Evolutionary conservation across 1,139 yeast species (phyloP).

Genomic region (Williopsis jadinii): DNA sequence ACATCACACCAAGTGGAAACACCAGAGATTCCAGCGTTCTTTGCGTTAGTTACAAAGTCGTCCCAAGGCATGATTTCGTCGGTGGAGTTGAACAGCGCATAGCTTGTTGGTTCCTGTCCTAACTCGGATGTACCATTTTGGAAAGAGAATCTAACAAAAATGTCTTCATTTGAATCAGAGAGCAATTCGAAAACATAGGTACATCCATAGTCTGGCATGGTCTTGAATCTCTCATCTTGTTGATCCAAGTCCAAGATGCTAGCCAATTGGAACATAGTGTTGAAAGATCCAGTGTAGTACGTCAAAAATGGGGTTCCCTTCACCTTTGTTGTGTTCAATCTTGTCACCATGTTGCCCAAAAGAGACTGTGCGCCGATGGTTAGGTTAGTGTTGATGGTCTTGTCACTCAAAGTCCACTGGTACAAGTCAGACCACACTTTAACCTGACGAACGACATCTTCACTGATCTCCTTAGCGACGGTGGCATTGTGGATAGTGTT

Average conservation of each 20-base stretch:
- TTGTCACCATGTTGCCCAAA: constrained; percentile 26
- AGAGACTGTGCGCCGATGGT: constrained; percentile 34
- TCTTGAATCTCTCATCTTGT: constrained; percentile 30
- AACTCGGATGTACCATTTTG: constrained; percentile 34
- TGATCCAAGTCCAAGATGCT: constrained; percentile 28
- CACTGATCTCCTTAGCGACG: constrained; percentile 25
- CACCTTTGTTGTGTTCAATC: constrained; percentile 29
- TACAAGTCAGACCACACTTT: constrained; percentile 31
- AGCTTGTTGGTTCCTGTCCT: constrained; percentile 24
- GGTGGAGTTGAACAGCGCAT: constrained; percentile 30
- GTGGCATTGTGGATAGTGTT: constrained; percentile 33
- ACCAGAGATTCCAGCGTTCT: constrained; percentile 23
- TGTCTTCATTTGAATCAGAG: constrained; percentile 19
- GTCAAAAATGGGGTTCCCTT: constrained; percentile 29
- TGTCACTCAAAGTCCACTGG: constrained; percentile 31
- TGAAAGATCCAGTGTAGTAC: constrained; percentile 36
- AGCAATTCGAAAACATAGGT: constrained; percentile 35
- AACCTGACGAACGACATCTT: constrained; percentile 25
- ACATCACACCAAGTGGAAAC: constrained; percentile 31
- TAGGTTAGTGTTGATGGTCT: constrained; percentile 22
- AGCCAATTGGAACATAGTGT: constrained; percentile 32
- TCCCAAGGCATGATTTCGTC: constrained; percentile 27
- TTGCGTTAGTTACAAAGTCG: constrained; percentile 25
- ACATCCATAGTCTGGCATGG: constrained; percentile 38
- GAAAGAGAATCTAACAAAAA: constrained; percentile 33